Evolutionary conservation across 441 rosid species (phyloP), one percentile per base, ranked within the genome.

Genomic region (Erodium trifolium): DNA sequence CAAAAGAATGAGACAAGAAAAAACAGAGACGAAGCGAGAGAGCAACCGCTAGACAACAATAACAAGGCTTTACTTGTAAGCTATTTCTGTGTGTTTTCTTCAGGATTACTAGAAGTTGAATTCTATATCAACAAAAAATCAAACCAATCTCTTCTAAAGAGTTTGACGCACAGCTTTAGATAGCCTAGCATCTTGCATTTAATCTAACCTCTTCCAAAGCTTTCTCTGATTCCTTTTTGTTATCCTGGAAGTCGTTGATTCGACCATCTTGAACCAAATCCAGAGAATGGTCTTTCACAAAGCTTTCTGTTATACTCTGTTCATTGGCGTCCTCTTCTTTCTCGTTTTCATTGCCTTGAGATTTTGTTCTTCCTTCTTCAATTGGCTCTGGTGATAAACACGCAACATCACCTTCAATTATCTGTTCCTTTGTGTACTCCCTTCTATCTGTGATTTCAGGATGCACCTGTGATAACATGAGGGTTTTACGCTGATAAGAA

Each of bases 301-400:
- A 37, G 65, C 59, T 70, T 17, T 59, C 77, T 63, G 65, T 71
- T 37, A 17, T 8, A 7, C 9, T 29, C 14, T 67, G 65, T 59
- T 68, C 74, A 23, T 63, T 67, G 4, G 37, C 11, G 7, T 23
- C 16, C 12, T 73, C 78, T 49, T n/a, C 81, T 77, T 68, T 71
- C 34, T 14, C 65, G 12, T 53, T 60, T 37, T 13, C 63, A 57
- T 45, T 39, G 14, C 62, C 73, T 51, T 43, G 69, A 23, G 71
- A 62, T 49, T 49, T 51, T 43, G n/a, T 69, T 69, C 29, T 67
- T 43, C 68, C 79, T 7, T 27, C 35, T 68, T 51, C 65, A 64
- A 23, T 68, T 35, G 68, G 55, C n/a, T 49, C 19, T 3, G 68
- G 37, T 37, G 57, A 63, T 27, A 37, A 49, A 12, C 17, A 49